These are phyloP conservation scores for Backusella macrospora DNA, from an alignment of 192 early-diverging fungal genomes.

Conservation along the genomic window DNA sequence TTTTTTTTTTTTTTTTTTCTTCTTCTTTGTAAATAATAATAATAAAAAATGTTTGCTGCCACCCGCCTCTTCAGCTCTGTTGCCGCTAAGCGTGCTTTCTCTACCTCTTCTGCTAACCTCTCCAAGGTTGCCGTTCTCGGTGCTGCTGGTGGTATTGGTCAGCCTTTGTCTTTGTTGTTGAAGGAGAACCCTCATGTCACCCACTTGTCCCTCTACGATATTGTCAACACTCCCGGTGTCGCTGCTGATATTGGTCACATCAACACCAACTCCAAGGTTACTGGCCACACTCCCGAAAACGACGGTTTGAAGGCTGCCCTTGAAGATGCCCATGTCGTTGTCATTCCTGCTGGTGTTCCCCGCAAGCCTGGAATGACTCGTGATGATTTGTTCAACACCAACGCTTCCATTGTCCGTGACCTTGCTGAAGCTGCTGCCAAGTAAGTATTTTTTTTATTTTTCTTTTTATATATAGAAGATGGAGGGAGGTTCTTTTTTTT, in stretches of 20 bases:
- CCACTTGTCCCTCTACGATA: conserved; percentile 92
- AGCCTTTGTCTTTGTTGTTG: conserved; percentile 93
- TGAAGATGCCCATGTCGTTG: conserved; percentile 50
- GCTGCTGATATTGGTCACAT: conserved; percentile 95
- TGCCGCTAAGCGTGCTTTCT: conserved; percentile 37
- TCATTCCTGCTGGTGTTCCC: conserved; percentile 98
- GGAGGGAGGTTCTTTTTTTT: too few relatives aligned
- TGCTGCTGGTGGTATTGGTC: conserved; percentile 96
- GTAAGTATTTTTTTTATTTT: conserved; percentile 64
- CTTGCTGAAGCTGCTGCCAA: conserved; percentile 81
- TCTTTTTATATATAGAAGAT: too few relatives aligned
- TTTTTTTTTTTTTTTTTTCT: conserved; percentile 9
- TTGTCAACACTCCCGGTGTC: conserved; percentile 97
- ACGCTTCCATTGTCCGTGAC: conserved; percentile 86
- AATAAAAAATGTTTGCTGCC: conserved; percentile 29
- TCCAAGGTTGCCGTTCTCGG: conserved; percentile 62
- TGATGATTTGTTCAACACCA: conserved; percentile 99
- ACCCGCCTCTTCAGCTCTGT: conserved; percentile 29
- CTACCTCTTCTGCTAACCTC: conserved; percentile 37
- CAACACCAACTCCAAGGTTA: conserved; percentile 80
- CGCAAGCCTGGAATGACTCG: conserved; percentile 99
- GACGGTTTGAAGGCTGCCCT: conserved; percentile 48
- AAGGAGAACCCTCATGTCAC: conserved; percentile 90
- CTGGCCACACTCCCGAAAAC: conserved; percentile 70
- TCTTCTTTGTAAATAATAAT: conserved; percentile 19